phyloP scores from a whole-genome alignment of 2,329 filamentous ascomycete species.

The Calonectria montana region DNA sequence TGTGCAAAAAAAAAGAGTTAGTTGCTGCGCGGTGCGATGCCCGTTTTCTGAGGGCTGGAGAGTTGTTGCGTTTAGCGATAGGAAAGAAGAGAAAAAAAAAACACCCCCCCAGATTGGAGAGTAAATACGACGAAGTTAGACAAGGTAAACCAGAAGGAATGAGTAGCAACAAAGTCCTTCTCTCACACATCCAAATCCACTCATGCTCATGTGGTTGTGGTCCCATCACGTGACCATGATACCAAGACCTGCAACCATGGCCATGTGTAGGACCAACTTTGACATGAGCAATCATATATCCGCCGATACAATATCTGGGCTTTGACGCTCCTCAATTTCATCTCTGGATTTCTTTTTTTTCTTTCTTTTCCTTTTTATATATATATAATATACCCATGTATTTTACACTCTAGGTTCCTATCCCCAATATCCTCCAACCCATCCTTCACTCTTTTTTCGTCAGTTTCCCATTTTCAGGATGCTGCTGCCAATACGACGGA shows the following conservation, averaged over 20 bases:
- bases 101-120: not conserved
- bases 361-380: not conserved
- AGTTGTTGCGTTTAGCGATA: not conserved
- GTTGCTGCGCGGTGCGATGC: not conserved
- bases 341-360: not conserved
- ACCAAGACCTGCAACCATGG: not conserved
- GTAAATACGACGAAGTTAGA: no score
- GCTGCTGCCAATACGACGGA: constrained; percentile 12
- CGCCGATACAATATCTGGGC: not conserved
- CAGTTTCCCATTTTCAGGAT: not conserved
- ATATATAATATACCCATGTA: not conserved
- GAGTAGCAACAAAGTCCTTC: not conserved
- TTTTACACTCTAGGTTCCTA: not conserved
- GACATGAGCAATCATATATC: not conserved
- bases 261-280: not conserved
- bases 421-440: not conserved
- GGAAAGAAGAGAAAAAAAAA: not conserved
- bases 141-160: not conserved
- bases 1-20: not conserved
- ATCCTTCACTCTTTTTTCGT: not conserved
- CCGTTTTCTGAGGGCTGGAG: not conserved
- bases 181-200: constrained; percentile 16
- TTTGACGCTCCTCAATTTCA: not conserved
- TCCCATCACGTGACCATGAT: constrained; percentile 16
- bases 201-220: constrained; percentile 17